phyloP scores from a whole-genome alignment of 768 basidiomycete genomes.

The Kondoa malvinella region DNA sequence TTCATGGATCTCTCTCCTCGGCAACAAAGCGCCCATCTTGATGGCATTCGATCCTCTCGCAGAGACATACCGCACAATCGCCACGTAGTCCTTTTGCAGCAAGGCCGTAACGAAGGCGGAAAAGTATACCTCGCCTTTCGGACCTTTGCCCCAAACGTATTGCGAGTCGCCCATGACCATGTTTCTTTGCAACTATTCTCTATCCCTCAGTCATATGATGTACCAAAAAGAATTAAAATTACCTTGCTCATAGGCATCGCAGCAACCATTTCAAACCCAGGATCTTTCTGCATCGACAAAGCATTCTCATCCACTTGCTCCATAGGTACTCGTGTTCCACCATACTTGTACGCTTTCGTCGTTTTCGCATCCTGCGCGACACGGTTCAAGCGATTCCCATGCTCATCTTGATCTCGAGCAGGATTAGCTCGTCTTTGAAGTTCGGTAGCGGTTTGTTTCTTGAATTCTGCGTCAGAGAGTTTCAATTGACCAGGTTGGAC shows the following conservation, averaged over 20 bases:
- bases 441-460: not conserved
- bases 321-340: slow-evolving; percentile 68
- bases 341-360: slow-evolving; percentile 73
- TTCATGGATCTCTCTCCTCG: not conserved
- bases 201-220: slow-evolving; percentile 17
- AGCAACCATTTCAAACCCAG: slow-evolving; percentile 61
- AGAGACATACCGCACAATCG: slow-evolving; percentile 66
- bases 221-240: slow-evolving; percentile 15
- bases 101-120: slow-evolving; percentile 77
- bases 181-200: slow-evolving; percentile 58
- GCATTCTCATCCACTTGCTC: slow-evolving; percentile 48
- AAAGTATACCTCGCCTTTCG: slow-evolving; percentile 62
- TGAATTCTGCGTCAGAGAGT: not conserved
- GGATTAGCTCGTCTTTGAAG: slow-evolving; percentile 15
- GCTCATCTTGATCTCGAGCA: slow-evolving; percentile 16
- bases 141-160: slow-evolving; percentile 56
- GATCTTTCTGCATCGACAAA: slow-evolving; percentile 45
- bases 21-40: slow-evolving; percentile 21
- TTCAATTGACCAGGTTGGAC: slow-evolving; percentile 1
- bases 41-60: slow-evolving; percentile 16
- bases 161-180: slow-evolving; percentile 66
- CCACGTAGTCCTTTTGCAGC: slow-evolving; percentile 47
- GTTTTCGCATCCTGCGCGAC: slow-evolving; percentile 36
- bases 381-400: slow-evolving; percentile 5
- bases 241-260: slow-evolving; percentile 62